Conservation (phyloP, 2,329 filamentous ascomycete genomes). For the Fusarium nisikadoi region DNA sequence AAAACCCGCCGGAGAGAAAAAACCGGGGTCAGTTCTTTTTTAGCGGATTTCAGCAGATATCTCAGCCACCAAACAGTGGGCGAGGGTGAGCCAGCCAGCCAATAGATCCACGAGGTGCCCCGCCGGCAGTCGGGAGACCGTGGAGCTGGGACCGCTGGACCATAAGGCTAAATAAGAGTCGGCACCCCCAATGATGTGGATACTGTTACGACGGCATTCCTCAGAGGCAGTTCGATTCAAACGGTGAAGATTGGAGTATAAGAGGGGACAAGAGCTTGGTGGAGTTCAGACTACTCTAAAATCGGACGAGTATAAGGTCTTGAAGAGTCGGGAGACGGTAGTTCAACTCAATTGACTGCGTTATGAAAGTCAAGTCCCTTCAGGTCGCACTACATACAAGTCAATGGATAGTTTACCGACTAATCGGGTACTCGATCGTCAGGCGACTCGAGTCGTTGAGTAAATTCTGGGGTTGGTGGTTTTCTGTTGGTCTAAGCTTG, state of each 20-base stretch:
- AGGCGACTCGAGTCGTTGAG: constrained; percentile 7
- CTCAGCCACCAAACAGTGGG: constrained; percentile 31
- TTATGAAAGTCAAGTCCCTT: neutral
- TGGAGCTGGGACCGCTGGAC: neutral
- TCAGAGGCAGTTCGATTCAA: constrained; percentile 3
- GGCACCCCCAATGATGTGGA: constrained; percentile 8
- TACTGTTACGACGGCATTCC: constrained; percentile 26
- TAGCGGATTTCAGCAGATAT: constrained; percentile 30
- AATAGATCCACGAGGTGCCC: neutral
- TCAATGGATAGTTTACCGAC: neutral
- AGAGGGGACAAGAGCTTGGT: neutral
- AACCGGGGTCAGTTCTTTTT: constrained; percentile 23
- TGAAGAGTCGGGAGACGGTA: neutral
- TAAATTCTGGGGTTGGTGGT: constrained; percentile 17
- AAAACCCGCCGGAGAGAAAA: constrained; percentile 1
- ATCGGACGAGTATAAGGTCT: neutral
- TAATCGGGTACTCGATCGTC: constrained; percentile 7
- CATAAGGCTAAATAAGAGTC: constrained; percentile 22
- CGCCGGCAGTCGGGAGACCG: constrained; percentile 14
- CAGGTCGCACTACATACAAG: constrained; percentile 1
- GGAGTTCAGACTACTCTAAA: neutral
- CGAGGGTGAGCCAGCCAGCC: neutral
- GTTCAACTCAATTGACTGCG: neutral
- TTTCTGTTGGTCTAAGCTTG: neutral
- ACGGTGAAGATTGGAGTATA: constrained; percentile 18